Evolutionary conservation across 2,329 filamentous ascomycete genomes (phyloP), one percentile per base, ranked within the genome.

Genomic region (Akanthomyces lecanii): DNA sequence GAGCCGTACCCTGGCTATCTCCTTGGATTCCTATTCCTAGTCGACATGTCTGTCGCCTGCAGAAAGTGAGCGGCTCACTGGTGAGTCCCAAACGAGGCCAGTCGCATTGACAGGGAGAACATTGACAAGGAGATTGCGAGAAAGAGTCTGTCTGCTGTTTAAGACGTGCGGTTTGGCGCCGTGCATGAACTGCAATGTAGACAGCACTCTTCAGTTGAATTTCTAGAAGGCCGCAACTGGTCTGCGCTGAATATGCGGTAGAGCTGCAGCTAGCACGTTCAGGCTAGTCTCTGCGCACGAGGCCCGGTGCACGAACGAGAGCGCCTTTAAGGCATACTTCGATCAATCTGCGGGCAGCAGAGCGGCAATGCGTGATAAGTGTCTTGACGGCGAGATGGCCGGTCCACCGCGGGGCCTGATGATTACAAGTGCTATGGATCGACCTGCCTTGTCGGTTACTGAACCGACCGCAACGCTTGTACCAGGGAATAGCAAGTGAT

Each of bases 391-490:
- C 40, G 50, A 61, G 50, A 61, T 61, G 51, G 44, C 59, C 30
- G 44, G 33, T 56, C 60, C 44, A 56, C 52, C 52, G 45, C 60
- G 33, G 25, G 30, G 18, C 60, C 42, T 7, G 33, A 21, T 56
- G 51, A 56, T 56, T 56, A 25, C 52, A 23, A 44, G 52, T 56
- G 60, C 40, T 28, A 51, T 51, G 36, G 60, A 62, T 62, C 60
- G 60, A 16, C 44, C 23, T 51, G 60, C 52, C 60, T 56, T 62
- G 60, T 57, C 52, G 52, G 52, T 52, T 62, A 21, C 33, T 62
- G 52, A 50, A n/a, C 60, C 60, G 60, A 56, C 60, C 60, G 60
- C 44, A 62, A 62, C 60, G 52, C 60, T 51, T 25, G 36, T 51
- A 30, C 23, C 30, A 47, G 44, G 44, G 40, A 53, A 51, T 50